Percentiles rank a stretch among this genome's conserved stretches.
Evolutionary conservation across 1,284 basidiomycete genomes (phyloP).

Genomic region (Baeospora myosura): DNA sequence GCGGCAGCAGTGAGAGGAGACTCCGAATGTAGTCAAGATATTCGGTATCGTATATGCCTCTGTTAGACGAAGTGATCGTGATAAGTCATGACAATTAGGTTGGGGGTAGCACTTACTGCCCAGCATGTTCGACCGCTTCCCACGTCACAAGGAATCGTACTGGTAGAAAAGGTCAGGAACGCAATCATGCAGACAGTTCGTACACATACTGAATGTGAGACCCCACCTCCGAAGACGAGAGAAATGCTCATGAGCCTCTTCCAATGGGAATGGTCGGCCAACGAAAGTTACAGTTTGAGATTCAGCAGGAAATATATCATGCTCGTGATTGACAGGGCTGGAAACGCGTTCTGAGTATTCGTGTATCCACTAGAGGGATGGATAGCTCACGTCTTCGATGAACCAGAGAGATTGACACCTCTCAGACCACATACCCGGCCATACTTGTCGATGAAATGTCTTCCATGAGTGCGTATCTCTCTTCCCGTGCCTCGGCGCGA

Average conservation of each 20-base stretch:
- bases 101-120: constrained; percentile 55
- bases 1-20: constrained; percentile 70
- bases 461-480: constrained; percentile 53
- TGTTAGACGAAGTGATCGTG: constrained; percentile 25
- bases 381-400: constrained; percentile 70
- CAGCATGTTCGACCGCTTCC: constrained; percentile 92
- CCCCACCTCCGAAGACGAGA: constrained; percentile 79
- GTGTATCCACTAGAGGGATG: neutral
- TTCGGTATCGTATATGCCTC: constrained; percentile 75
- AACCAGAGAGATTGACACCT: constrained; percentile 78
- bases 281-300: constrained; percentile 69
- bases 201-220: constrained; percentile 66
- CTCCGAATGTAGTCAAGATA: constrained; percentile 78
- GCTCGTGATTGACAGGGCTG: constrained; percentile 58
- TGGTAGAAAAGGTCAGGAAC: constrained; percentile 20
- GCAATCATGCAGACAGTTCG: too few species aligned
- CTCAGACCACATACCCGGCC: constrained; percentile 72
- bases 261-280: constrained; percentile 75
- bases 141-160: constrained; percentile 90
- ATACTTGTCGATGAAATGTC: constrained; percentile 71
- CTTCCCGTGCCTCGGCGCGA: constrained; percentile 51
- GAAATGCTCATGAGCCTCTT: constrained; percentile 80
- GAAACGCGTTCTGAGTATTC: too few species aligned
- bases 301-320: constrained; percentile 56
- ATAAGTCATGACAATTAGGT: neutral